Base-by-base conservation (phyloP, 129 eudicot species). In the Kitagawia praeruptora region DNA sequence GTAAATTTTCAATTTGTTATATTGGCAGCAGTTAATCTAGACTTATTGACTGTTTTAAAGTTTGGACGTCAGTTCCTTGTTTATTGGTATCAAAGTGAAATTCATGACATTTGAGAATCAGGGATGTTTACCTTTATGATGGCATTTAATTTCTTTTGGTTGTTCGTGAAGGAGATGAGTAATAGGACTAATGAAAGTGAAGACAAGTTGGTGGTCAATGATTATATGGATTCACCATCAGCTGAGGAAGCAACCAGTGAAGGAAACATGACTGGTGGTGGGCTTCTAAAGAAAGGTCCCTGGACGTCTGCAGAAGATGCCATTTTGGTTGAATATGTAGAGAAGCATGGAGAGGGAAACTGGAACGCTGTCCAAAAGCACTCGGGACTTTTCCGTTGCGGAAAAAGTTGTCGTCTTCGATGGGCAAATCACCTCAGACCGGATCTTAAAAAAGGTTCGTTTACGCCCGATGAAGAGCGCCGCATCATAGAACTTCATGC, bases 391-490 rank as follows among this genome's bases (percentile, higher is more conserved):
- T 76, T 34, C 21, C 83, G 86, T 23, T 83, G 86, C 31, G 86
- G 86, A 44, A 83, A 83, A 76, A 83, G 86, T 45, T 83, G 86
- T 38, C 86, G 86, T 48, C 34, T 80, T 37, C 80, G 86, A 42
- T 83, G 86, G 86, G 86, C 86, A 27, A 83, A 83, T 28, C 86
- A 83, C 81, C 79, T 83, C 12, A 79, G 83, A 74, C 86, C 86
- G 25, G 78, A 83, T 58, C 70, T 83, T 56, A 83, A 83, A 64
- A 83, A 79, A 58, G 86, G 86, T 39, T 75, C 86, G 16, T 83
- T 83, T 70, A 83, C 83, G 15, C 47, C 53, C 10, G 83, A 83
- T 45, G 86, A 83, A 70, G 86, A 79, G 47, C 73, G n/a, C 0
- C 78, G 25, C 10, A 83, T 83, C 28, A 80, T 83, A 69, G 83